A percentile compares a stretch with the other conserved stretches of the same genome.
phyloP scores from a whole-genome alignment of 1,139 yeast genomes.

The Yamadazyma jaroonii region DNA sequence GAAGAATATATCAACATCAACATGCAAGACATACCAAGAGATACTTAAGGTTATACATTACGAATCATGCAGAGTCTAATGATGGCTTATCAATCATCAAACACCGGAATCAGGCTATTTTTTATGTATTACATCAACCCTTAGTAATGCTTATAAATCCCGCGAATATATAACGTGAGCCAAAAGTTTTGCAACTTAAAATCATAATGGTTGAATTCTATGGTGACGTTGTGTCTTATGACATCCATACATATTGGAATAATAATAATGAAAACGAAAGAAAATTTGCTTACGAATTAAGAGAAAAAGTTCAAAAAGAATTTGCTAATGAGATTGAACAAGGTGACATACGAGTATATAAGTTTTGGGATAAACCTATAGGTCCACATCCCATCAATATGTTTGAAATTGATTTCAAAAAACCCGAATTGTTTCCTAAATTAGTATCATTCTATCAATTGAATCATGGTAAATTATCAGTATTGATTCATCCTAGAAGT shows the following conservation, averaged over 20 bases:
- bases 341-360: slow-evolving; percentile 43
- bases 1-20: slow-evolving; percentile 11
- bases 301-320: slow-evolving; percentile 39
- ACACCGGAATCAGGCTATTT: no score
- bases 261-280: slow-evolving; percentile 33
- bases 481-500: slow-evolving; percentile 53
- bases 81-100: no score
- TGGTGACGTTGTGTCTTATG: slow-evolving; percentile 41
- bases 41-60: no score
- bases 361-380: slow-evolving; percentile 48
- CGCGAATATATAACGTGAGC: background rate
- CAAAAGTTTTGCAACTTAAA: background rate
- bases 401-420: slow-evolving; percentile 41
- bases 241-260: slow-evolving; percentile 56
- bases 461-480: slow-evolving; percentile 51
- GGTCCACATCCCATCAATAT: slow-evolving; percentile 57
- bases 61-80: no score
- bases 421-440: slow-evolving; percentile 26
- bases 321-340: slow-evolving; percentile 43
- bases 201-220: slow-evolving; percentile 16
- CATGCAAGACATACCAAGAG: slow-evolving; percentile 9
- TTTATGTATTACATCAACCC: no score
- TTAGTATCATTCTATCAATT: slow-evolving; percentile 43
- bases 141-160: no score
- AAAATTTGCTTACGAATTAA: slow-evolving; percentile 34